A percentile compares a stretch with the other conserved stretches of the same genome.
Evolutionary conservation across 148 eudicot genomes (phyloP).

Genomic region (Oxyria digyna): DNA sequence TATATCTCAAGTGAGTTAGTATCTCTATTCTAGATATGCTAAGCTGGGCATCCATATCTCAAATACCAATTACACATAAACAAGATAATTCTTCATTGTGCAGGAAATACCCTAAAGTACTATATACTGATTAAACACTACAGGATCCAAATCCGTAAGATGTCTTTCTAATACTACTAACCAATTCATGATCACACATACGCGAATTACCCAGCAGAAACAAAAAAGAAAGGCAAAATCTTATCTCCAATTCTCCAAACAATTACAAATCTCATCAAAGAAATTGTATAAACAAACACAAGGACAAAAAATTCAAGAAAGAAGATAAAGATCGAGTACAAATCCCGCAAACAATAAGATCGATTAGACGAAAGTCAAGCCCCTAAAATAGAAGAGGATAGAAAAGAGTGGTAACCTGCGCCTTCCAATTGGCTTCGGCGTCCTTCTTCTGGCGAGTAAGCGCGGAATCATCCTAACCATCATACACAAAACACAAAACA

Average conservation of each 20-base stretch:
- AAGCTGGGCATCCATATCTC: not conserved
- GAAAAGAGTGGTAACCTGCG: conserved; percentile 42
- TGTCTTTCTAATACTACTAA: too few relatives aligned
- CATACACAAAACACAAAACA: not conserved
- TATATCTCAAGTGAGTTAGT: not conserved
- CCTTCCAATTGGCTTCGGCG: conserved; percentile 84
- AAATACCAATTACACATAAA: not conserved
- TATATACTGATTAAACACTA: not conserved
- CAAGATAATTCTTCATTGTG: not conserved
- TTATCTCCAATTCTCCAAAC: not conserved
- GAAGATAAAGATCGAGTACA: not conserved
- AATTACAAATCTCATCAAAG: not conserved
- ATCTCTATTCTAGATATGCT: not conserved
- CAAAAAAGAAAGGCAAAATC: not conserved
- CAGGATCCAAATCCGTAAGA: too few relatives aligned
- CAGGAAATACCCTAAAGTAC: not conserved
- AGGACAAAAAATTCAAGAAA: not conserved
- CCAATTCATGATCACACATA: too few relatives aligned
- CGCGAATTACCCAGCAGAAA: too few relatives aligned
- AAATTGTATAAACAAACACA: not conserved
- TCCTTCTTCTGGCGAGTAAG: conserved; percentile 75
- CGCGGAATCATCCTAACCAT: conserved; percentile 56
- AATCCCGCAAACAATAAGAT: not conserved
- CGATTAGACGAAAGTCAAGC: not conserved
- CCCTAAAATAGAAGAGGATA: not conserved